Evolutionary conservation across 75 land plant genomes (phyloP).

Genomic region (Pinus tabuliformis): DNA sequence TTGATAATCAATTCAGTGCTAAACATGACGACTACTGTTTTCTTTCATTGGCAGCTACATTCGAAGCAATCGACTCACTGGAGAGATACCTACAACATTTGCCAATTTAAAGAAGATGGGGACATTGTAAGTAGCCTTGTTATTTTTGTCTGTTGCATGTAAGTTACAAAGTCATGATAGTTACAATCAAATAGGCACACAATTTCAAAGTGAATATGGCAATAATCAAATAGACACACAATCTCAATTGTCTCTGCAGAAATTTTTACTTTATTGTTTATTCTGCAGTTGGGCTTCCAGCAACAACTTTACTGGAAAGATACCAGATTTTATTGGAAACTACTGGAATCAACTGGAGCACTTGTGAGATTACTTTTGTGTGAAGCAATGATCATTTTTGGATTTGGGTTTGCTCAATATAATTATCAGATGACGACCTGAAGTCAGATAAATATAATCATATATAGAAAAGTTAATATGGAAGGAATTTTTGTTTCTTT

Average conservation of each 20-base stretch:
- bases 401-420: no score
- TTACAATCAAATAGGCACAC: not conserved
- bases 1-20: not conserved
- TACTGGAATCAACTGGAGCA: constrained; percentile 22
- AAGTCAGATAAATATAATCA: no score
- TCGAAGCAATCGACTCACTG: constrained; percentile 12
- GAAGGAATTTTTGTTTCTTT: no score
- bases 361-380: constrained; percentile 17
- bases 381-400: not conserved
- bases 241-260: no score
- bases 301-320: constrained; percentile 24
- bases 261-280: not conserved
- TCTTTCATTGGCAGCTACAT: constrained; percentile 7
- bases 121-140: constrained; percentile 15
- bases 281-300: constrained; percentile 26
- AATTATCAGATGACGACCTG: no score
- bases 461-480: no score
- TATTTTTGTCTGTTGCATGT: not conserved
- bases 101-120: constrained; percentile 11
- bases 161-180: not conserved
- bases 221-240: no score
- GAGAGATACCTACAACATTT: constrained; percentile 12
- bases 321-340: constrained; percentile 26
- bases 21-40: not conserved
- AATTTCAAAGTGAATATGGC: no score